Percentiles rank a stretch among this genome's conserved stretches.
phyloP scores from a whole-genome alignment of 129 eudicot species.

The Cynara cardunculus region DNA sequence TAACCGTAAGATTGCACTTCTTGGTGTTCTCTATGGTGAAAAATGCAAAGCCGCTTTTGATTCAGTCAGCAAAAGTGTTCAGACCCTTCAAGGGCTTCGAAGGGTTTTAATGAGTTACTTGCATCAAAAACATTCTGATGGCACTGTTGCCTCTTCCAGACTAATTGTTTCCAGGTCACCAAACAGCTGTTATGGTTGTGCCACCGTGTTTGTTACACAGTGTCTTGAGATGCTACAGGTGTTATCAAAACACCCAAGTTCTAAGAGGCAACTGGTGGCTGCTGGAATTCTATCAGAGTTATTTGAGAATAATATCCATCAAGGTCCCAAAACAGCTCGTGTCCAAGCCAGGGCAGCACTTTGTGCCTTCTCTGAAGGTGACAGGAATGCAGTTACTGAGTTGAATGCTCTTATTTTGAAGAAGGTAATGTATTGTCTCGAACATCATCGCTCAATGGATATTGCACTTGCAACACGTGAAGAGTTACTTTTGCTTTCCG shows the following conservation, averaged over 20 bases:
- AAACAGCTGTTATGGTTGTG: constrained; percentile 97
- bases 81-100: constrained; percentile 99
- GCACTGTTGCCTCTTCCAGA: constrained; percentile 61
- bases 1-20: constrained; percentile 95
- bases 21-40: constrained; percentile 99
- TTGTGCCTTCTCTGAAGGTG: constrained; percentile 96
- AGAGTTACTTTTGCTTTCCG: constrained; percentile 89
- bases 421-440: constrained; percentile 92
- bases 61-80: constrained; percentile 98
- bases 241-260: constrained; percentile 75
- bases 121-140: constrained; percentile 80
- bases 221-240: constrained; percentile 95
- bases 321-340: constrained; percentile 96
- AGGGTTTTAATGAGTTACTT: constrained; percentile 91
- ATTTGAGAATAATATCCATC: constrained; percentile 97
- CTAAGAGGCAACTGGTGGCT: constrained; percentile 85
- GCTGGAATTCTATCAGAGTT: constrained; percentile 87
- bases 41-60: constrained; percentile 99
- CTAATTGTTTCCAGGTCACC: constrained; percentile 84
- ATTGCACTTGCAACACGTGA: constrained; percentile 93
- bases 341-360: constrained; percentile 95
- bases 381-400: constrained; percentile 72
- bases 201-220: constrained; percentile 86
- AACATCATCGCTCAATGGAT: constrained; percentile 98
- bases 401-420: constrained; percentile 80